Base-by-base conservation (phyloP, 2,329 filamentous ascomycete species). In the Xylaria sp. region DNA sequence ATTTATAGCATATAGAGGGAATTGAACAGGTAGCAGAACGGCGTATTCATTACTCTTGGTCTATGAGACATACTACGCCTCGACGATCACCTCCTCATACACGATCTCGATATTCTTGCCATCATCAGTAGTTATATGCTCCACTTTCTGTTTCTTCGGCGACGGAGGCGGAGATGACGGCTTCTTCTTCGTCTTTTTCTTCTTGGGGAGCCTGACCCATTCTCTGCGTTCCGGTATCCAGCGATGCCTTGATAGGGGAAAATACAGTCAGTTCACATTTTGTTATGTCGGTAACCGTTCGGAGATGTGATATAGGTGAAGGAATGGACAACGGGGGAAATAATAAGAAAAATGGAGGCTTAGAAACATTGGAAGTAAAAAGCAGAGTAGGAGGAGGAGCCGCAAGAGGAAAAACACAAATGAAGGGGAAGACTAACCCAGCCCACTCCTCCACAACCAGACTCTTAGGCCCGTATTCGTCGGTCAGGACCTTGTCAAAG, bases 401-500 rank as follows among this genome's bases (percentile, higher is more conserved):
- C 5, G 28, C 9, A 28, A 19, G 8, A 4, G 14, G 9, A n/a
- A 35, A 17, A 23, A 21, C 7, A 5, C 9, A 4, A 23, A 57
- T 55, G 66, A 31, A 35, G 11, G 51, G 46, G 14, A 49, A 57
- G 61, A 80, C 87, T 74, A 76, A 90, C 88, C 84, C 84, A 71
- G 85, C 78, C 78, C 84, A 90, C 57, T 86, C 78, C 1, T 88
- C 89, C 2, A 79, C 78, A 0, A 85, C 83, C 59, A 92, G 73
- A 25, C 86, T 84, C 76, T 83, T 86, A n/a, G 78, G 75, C 31
- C 84, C 81, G 69, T 92, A 92, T 77, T 92, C 89, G 31, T 86
- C 83, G 3, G 81, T 80, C 58, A 92, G 75, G 28, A 91, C 85
- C 71, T 82, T 82, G 69, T 91, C 88, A 66, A 89, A 90, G 58